Conservation (phyloP, 176 grass and related monocot genomes). For the Musa beccarii region DNA sequence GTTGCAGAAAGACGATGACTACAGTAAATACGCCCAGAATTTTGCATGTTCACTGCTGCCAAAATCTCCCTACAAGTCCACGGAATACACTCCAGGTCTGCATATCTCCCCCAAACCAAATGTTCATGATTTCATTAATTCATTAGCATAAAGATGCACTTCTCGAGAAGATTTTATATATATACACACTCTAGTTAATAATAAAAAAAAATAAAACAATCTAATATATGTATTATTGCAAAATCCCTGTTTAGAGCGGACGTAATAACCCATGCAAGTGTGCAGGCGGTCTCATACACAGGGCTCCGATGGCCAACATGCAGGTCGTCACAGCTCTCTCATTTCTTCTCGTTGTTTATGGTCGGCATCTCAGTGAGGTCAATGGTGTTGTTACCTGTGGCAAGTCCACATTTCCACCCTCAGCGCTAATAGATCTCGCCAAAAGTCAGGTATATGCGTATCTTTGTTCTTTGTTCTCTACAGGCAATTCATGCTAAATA, state of each 20-base stretch:
- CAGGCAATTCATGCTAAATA: no score
- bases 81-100: conserved; percentile 3
- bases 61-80: background rate
- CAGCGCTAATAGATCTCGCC: background rate
- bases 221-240: no score
- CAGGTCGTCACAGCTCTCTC: background rate
- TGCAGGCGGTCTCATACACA: conserved; percentile 2
- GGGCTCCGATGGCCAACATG: background rate
- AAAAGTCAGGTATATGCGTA: background rate
- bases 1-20: background rate
- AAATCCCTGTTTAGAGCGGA: no score
- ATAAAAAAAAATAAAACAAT: no score
- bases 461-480: no score
- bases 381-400: background rate
- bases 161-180: no score
- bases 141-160: no score
- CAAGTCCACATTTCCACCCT: background rate
- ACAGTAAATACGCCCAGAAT: background rate
- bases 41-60: conserved; percentile 4
- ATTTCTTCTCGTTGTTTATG: background rate
- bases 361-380: background rate
- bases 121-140: no score
- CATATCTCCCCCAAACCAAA: no score
- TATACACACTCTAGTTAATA: no score
- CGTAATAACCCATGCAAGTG: no score